A percentile compares a stretch with the other conserved stretches of the same genome.
Evolutionary conservation across 2,329 filamentous ascomycete species (phyloP).

Genomic region (Elsinoe necatrix): DNA sequence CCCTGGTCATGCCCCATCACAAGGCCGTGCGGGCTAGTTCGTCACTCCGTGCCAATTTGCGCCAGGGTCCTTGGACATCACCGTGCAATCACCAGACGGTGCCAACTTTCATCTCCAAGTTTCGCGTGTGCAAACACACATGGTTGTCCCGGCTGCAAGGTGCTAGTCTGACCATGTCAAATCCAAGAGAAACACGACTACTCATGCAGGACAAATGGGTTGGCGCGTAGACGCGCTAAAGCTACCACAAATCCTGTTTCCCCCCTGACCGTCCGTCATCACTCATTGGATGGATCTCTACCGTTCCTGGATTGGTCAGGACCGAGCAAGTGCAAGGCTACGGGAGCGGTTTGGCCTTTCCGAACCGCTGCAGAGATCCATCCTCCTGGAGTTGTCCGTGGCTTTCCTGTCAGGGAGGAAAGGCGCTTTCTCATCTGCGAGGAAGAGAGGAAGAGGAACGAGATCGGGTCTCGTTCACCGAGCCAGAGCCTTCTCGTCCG

Average conservation of each 20-base stretch:
- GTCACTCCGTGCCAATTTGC: constrained; percentile 6
- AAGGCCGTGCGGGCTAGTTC: not conserved
- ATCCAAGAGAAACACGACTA: constrained; percentile 4
- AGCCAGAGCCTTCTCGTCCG: not conserved
- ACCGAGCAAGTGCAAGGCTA: constrained; percentile 1
- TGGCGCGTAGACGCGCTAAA: constrained; percentile 2
- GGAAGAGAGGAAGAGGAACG: not conserved
- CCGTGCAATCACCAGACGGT: constrained; percentile 5
- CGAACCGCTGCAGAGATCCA: not conserved
- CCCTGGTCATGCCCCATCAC: constrained; percentile 4
- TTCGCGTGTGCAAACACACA: not conserved
- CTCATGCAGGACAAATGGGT: constrained; percentile 1
- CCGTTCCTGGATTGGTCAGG: constrained; percentile 12
- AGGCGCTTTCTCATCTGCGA: not conserved
- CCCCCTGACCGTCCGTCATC: constrained; percentile 6
- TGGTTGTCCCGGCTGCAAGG: not conserved
- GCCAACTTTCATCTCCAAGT: not conserved
- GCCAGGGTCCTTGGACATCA: not conserved
- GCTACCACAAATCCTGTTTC: constrained; percentile 10
- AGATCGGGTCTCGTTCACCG: constrained; percentile 6
- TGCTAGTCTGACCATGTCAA: not conserved
- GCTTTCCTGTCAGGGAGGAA: constrained; percentile 1
- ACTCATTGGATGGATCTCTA: not conserved
- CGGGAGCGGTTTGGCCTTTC: constrained; percentile 4
- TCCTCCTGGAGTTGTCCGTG: not conserved